These are phyloP conservation scores for Penicillium olsonii DNA, from an alignment of 2,329 filamentous ascomycete species.

Conservation along the genomic window DNA sequence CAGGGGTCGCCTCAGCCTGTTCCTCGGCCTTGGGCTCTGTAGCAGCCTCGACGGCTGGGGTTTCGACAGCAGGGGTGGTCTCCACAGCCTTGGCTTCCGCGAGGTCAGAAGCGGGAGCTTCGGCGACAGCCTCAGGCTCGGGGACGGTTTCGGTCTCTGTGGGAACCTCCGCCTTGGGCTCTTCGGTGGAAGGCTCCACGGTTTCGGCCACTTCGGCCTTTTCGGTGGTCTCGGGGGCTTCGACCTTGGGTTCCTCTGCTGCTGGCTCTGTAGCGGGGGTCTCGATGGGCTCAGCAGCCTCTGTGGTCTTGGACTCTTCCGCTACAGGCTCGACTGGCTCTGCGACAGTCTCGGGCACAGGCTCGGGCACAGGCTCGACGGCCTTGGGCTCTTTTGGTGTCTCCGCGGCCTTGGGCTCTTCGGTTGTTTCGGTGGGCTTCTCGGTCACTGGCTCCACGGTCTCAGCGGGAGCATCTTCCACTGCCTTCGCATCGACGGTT, in stretches of 20 bases:
- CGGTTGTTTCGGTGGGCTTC: constrained; percentile 40
- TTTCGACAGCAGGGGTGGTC: neutral
- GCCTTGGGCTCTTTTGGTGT: constrained; percentile 6
- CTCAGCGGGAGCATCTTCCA: constrained; percentile 6
- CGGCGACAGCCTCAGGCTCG: neutral
- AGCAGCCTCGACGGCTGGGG: neutral
- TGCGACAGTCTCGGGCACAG: constrained; percentile 27
- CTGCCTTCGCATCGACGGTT: neutral
- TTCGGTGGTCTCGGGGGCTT: constrained; percentile 10
- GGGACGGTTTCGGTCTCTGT: neutral
- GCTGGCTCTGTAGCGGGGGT: constrained; percentile 31
- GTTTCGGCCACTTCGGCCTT: constrained; percentile 1
- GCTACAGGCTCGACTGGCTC: constrained; percentile 27
- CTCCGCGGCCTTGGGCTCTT: constrained; percentile 7
- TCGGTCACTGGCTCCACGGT: constrained; percentile 30
- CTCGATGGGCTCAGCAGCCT: constrained; percentile 37
- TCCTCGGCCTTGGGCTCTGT: constrained; percentile 4
- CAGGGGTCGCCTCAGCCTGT: neutral
- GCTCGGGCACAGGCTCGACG: constrained; percentile 2
- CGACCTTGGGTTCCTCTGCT: constrained; percentile 9
- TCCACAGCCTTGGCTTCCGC: neutral
- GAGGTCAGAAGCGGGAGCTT: neutral
- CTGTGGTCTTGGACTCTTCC: constrained; percentile 3
- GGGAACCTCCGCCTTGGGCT: neutral
- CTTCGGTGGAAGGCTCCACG: neutral